Base-by-base conservation (phyloP, 768 basidiomycete species). In the Leccinum sublutescens region DNA sequence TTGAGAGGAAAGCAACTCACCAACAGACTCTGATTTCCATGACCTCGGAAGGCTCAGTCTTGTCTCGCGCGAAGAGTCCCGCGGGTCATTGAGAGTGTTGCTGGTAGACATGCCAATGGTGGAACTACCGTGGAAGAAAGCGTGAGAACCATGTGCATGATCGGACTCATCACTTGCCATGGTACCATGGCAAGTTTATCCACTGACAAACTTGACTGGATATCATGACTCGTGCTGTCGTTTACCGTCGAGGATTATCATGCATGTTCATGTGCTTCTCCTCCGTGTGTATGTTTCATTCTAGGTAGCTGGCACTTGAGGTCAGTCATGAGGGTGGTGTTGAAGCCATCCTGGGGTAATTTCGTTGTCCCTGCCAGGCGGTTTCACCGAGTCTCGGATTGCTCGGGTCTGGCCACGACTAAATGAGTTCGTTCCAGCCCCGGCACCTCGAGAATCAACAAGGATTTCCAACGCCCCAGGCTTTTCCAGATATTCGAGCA, bases 21-120 rank as follows among this genome's bases (percentile, higher is more conserved):
- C 81, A 34, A 71, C 69, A 14, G 73, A 74, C 57, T 88, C 87
- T 60, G 74, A 74, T 52, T 77, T 77, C 90, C 91, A 93, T 15
- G 81, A 80, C 58, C 79, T 80, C 0, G 91, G 91, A n/a, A 86
- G 73, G 1, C 78, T 74, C 62, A 86, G 74, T 40, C 78, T 76
- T 0, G 75, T 76, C 68, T 90, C 90, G 9, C 85, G 80, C 11
- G 85, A 80, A 29, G 82, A 61, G 64, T 91, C 85, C 58, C 89
- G 79, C 14, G 89, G 87, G 71, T 92, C 88, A 58, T 82, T 82
- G 50, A 62, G 50, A 11, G 14, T 33, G 54, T 56, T 67, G 49
- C 11, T 66, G 51, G 53, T 67, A 45, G 68, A 67, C 74, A 79
- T 83, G 62, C 62, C 61, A 34, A 5, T 12, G 6, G 29, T 10